A percentile compares a stretch with the other conserved stretches of the same genome.
Conservation (phyloP, 2,329 filamentous ascomycete species). For the Xylaria sp. region DNA sequence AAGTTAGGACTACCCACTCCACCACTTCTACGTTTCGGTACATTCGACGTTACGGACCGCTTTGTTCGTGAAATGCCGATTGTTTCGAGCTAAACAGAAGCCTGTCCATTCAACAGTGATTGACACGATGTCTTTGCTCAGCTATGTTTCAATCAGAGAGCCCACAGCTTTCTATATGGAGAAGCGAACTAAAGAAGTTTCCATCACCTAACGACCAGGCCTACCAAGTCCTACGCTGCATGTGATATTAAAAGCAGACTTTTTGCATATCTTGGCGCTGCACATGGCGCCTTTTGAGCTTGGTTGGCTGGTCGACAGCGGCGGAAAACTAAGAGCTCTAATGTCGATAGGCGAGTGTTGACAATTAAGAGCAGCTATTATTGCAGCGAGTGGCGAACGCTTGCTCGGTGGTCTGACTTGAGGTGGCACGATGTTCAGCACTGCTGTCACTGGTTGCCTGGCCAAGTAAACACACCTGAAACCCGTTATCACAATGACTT, state of each 20-base stretch:
- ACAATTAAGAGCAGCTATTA: neutral
- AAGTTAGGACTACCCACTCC: too few relatives aligned
- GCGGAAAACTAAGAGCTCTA: neutral
- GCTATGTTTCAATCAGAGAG: too few relatives aligned
- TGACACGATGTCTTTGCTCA: too few relatives aligned
- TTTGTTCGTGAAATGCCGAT: too few relatives aligned
- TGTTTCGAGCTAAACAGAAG: too few relatives aligned
- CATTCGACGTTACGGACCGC: too few relatives aligned
- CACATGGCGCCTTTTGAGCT: neutral
- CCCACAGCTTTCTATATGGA: too few relatives aligned
- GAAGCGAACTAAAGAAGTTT: too few relatives aligned
- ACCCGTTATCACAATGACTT: neutral
- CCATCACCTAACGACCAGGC: too few relatives aligned
- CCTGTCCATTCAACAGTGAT: too few relatives aligned
- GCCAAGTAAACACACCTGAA: neutral
- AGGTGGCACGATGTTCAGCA: neutral
- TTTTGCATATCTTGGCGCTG: neutral
- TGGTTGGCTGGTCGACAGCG: conserved; percentile 4
- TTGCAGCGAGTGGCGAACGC: neutral
- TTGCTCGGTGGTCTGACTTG: neutral
- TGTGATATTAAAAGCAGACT: neutral
- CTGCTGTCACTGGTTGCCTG: neutral
- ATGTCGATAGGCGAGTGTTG: neutral
- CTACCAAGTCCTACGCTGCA: neutral
- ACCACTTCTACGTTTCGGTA: too few relatives aligned